These are phyloP conservation scores for Trametes sanguinea DNA, from an alignment of 768 basidiomycete species.

Conservation along the genomic window DNA sequence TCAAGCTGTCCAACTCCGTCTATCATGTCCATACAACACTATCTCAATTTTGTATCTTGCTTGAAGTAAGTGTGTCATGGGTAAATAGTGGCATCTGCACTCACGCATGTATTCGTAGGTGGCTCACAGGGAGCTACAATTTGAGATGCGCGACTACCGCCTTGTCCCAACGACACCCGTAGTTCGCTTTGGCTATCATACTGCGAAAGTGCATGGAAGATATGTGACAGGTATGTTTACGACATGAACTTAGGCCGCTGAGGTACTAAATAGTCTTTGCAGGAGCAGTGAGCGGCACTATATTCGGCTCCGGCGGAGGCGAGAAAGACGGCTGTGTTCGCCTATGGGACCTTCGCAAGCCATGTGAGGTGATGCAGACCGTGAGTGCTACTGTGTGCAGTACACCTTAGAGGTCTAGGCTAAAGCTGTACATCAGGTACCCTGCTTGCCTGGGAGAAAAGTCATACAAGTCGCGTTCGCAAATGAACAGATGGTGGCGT, in stretches of 20 bases:
- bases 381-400: slow-evolving; percentile 24
- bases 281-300: slow-evolving; percentile 27
- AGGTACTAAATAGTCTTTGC: neutral
- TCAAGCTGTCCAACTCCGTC: slow-evolving; percentile 46
- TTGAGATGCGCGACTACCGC: slow-evolving; percentile 53
- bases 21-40: slow-evolving; percentile 44
- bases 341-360: slow-evolving; percentile 51
- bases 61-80: slow-evolving; percentile 41
- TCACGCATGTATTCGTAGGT: slow-evolving; percentile 34
- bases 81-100: neutral
- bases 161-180: slow-evolving; percentile 38
- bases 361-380: slow-evolving; percentile 25
- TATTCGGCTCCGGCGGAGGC: slow-evolving; percentile 44
- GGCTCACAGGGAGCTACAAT: slow-evolving; percentile 52
- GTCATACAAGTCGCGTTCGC: slow-evolving; percentile 42
- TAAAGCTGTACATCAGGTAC: slow-evolving; percentile 31
- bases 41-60: slow-evolving; percentile 42
- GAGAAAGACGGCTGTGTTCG: slow-evolving; percentile 44
- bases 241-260: neutral
- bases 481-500: slow-evolving; percentile 38
- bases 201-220: slow-evolving; percentile 42
- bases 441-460: slow-evolving; percentile 39
- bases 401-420: neutral
- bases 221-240: slow-evolving; percentile 44
- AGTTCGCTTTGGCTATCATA: slow-evolving; percentile 47